Percentiles rank a stretch among this genome's conserved stretches.
Evolutionary conservation across 1,284 basidiomycete species (phyloP).

Genomic region (Anthracocystis setariae): DNA sequence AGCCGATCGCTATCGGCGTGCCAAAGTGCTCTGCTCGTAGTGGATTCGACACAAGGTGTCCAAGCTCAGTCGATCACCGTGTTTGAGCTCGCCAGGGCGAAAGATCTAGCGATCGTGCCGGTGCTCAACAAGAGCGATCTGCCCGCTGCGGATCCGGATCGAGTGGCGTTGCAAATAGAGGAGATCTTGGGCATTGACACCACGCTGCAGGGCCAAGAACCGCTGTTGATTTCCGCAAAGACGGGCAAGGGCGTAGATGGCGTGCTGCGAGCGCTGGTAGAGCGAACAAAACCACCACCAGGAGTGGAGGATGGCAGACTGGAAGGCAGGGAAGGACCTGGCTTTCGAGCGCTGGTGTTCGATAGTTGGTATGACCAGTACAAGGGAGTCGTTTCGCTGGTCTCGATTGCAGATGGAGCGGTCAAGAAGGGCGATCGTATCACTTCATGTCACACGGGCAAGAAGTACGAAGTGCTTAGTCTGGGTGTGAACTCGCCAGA

Average conservation of each 20-base stretch:
- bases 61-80: constrained; percentile 98
- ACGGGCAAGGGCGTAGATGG: constrained; percentile 82
- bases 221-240: constrained; percentile 78
- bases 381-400: constrained; percentile 91
- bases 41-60: constrained; percentile 96
- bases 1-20: constrained; percentile 90
- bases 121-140: constrained; percentile 86
- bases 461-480: constrained; percentile 91
- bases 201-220: constrained; percentile 38
- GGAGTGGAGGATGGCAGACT: constrained; percentile 48
- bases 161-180: constrained; percentile 49
- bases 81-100: constrained; percentile 81
- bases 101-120: constrained; percentile 83
- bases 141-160: constrained; percentile 50
- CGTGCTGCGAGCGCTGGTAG: constrained; percentile 82
- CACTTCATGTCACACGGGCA: constrained; percentile 83
- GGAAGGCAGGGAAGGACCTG: constrained; percentile 47
- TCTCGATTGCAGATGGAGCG: constrained; percentile 76
- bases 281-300: constrained; percentile 71
- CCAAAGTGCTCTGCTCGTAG: constrained; percentile 87
- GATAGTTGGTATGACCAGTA: constrained; percentile 94
- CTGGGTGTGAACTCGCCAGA: constrained; percentile 88
- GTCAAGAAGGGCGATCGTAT: constrained; percentile 75
- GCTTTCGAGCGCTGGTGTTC: constrained; percentile 83
- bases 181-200: constrained; percentile 73